Evolutionary conservation across 2,329 filamentous ascomycete genomes (phyloP).

Genomic region (Paramyrothecium sp.): DNA sequence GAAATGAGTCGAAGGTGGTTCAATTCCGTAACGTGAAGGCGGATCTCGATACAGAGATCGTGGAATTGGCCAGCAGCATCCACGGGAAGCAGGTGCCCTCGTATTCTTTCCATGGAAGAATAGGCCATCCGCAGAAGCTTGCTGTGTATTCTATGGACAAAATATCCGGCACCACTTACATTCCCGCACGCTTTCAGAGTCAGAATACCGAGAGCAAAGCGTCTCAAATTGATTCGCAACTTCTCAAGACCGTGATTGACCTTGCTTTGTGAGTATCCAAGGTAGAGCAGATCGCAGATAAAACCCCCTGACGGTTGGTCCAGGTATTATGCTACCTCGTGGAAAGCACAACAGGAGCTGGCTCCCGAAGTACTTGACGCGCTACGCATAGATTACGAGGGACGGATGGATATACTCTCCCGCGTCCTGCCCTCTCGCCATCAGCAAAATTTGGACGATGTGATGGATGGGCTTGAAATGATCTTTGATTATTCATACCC

Average conservation of each 20-base stretch:
- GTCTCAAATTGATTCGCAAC: not conserved
- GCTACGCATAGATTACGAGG: not conserved
- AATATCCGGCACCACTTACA: constrained; percentile 9
- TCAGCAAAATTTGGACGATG: not conserved
- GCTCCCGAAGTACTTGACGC: not conserved
- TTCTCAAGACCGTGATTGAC: constrained; percentile 6
- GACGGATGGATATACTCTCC: not conserved
- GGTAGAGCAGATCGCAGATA: too few relatives aligned
- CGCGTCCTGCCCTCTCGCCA: not conserved
- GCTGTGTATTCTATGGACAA: constrained; percentile 13
- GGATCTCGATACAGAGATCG: constrained; percentile 2
- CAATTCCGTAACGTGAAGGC: constrained; percentile 11
- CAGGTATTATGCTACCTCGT: not conserved
- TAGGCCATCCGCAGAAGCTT: constrained; percentile 8
- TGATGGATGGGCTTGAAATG: constrained; percentile 3
- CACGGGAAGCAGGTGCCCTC: constrained; percentile 6
- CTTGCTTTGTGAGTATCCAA: not conserved
- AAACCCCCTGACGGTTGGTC: not conserved
- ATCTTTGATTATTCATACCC: constrained; percentile 13
- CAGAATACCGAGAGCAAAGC: not conserved
- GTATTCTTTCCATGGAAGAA: constrained; percentile 7
- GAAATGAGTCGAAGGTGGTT: constrained; percentile 8
- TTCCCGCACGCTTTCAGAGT: constrained; percentile 3
- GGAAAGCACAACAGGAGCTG: not conserved
- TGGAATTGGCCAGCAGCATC: constrained; percentile 6